Evolutionary conservation across 2,329 filamentous ascomycete genomes (phyloP).

Genomic region (Diaporthe sp.): DNA sequence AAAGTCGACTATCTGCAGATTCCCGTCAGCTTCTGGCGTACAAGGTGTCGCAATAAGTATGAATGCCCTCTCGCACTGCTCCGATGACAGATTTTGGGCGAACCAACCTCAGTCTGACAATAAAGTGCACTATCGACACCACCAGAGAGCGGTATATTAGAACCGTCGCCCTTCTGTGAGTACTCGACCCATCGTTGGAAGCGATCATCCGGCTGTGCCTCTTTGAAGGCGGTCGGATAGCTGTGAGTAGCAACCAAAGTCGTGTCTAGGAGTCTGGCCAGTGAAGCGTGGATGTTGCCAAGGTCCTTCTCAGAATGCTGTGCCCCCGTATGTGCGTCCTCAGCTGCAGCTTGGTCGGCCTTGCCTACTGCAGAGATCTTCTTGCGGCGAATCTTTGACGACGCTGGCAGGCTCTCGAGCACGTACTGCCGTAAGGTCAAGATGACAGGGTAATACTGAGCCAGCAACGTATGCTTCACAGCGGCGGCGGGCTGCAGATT

Average conservation of each 20-base stretch:
- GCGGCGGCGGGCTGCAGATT: constrained; percentile 28
- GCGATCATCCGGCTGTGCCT: constrained; percentile 48
- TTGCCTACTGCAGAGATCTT: constrained; percentile 63
- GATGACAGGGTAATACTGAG: constrained; percentile 74
- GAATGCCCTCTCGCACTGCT: neutral
- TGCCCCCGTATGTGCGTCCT: neutral
- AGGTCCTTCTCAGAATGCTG: neutral
- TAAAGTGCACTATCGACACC: constrained; percentile 55
- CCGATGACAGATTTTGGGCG: neutral
- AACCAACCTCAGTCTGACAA: constrained; percentile 72
- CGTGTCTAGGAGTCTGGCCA: constrained; percentile 73
- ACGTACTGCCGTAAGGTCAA: constrained; percentile 78
- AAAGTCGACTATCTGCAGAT: constrained; percentile 77
- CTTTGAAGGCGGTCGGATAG: constrained; percentile 42
- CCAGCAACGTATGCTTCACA: constrained; percentile 71
- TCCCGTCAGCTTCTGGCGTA: constrained; percentile 18
- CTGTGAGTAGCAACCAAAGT: constrained; percentile 69
- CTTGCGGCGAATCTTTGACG: constrained; percentile 71
- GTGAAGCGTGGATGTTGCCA: constrained; percentile 45
- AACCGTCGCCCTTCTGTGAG: constrained; percentile 71
- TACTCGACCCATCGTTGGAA: constrained; percentile 69
- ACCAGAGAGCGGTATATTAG: constrained; percentile 62
- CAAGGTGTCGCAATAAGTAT: neutral
- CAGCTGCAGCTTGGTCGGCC: constrained; percentile 16
- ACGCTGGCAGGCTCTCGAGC: constrained; percentile 70